Evolutionary conservation across 331 rosid genomes (phyloP).

Genomic region (Phaseolus coccineus): DNA sequence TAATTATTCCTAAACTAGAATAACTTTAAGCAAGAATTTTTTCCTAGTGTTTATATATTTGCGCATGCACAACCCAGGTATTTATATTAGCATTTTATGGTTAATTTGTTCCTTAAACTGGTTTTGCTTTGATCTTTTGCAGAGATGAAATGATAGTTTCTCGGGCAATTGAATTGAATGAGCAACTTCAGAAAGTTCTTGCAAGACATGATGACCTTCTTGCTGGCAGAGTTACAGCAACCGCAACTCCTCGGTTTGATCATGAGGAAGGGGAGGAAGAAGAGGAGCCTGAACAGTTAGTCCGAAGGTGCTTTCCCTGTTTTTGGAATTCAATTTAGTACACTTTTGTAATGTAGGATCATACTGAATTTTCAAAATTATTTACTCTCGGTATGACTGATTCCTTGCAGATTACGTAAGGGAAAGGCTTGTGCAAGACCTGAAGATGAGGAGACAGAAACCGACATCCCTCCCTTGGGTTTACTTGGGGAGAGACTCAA

Average conservation of each 20-base stretch:
- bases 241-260: conserved; percentile 50
- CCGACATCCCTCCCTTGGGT: conserved; percentile 57
- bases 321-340: background rate
- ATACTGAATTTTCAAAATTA: conserved; percentile 4
- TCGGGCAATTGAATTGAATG: conserved; percentile 88
- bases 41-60: background rate
- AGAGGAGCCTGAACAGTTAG: conserved; percentile 94
- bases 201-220: conserved; percentile 88
- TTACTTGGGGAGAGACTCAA: conserved; percentile 77
- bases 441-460: conserved; percentile 71
- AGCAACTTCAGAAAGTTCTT: conserved; percentile 90
- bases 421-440: conserved; percentile 95
- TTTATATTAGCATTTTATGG: background rate
- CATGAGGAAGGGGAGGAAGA: conserved; percentile 78
- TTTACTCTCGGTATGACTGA: conserved; percentile 31
- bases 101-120: conserved; percentile 32
- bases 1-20: background rate
- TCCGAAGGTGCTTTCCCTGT: conserved; percentile 67
- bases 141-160: conserved; percentile 80
- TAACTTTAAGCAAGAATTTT: background rate
- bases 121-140: conserved; percentile 36
- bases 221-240: conserved; percentile 62
- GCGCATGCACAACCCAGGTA: background rate
- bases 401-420: conserved; percentile 76
- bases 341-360: conserved; percentile 10